Conservation (phyloP, 2,329 filamentous ascomycete species). For the Fonsecaea multimorphosa region DNA sequence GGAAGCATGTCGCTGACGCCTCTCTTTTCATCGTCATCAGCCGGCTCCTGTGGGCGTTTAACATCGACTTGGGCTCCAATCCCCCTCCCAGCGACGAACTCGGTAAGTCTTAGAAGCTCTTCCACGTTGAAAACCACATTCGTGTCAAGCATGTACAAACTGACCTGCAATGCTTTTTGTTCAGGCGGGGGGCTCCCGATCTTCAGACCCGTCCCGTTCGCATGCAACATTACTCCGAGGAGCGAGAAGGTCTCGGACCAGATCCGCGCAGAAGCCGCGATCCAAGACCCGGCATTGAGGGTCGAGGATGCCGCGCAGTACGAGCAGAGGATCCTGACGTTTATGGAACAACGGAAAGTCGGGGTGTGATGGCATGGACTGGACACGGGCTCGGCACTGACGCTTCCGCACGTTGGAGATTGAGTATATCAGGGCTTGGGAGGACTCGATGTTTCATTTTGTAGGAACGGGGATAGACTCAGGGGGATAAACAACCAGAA, state of each 20-base stretch:
- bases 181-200: slow-evolving; percentile 8
- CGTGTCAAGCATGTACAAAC: no score
- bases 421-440: no score
- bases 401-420: no score
- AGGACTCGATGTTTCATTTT: no score
- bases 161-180: not conserved
- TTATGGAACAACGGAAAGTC: not conserved
- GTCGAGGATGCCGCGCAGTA: slow-evolving; percentile 17
- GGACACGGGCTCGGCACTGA: no score
- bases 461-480: no score
- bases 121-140: not conserved
- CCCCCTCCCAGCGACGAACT: slow-evolving; percentile 16
- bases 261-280: slow-evolving; percentile 8
- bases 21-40: slow-evolving; percentile 61
- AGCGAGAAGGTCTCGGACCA: not conserved
- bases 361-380: not conserved
- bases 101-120: slow-evolving; percentile 13
- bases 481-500: no score
- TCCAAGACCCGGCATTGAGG: not conserved
- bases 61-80: slow-evolving; percentile 23
- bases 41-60: slow-evolving; percentile 57
- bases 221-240: slow-evolving; percentile 17
- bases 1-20: slow-evolving; percentile 43
- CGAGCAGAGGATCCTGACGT: not conserved
- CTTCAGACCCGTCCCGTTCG: slow-evolving; percentile 4